Percentiles rank a stretch among this genome's conserved stretches.
These are phyloP conservation scores for Pigoraptor vietnamica DNA, from an alignment of 78 protist genomes.

Conservation along the genomic window DNA sequence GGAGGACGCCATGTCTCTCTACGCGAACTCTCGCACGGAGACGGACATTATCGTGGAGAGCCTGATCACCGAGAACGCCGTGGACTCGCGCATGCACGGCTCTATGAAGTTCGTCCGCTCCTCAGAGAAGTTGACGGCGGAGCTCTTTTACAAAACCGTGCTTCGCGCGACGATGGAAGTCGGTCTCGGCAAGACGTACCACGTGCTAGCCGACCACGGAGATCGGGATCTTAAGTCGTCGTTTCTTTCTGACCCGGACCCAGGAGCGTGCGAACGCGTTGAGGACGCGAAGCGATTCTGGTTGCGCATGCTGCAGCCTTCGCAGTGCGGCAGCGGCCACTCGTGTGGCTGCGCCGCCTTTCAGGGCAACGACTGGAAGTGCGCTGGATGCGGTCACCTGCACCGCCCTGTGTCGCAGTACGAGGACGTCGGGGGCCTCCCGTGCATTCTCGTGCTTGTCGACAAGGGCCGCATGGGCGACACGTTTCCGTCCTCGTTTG, in stretches of 20 bases:
- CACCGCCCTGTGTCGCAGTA: background rate
- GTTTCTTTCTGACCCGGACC: background rate
- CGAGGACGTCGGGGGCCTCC: conserved; percentile 19
- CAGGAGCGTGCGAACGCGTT: background rate
- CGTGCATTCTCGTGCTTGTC: conserved; percentile 14
- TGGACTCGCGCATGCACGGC: background rate
- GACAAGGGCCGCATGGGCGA: conserved; percentile 44
- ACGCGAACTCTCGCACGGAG: background rate
- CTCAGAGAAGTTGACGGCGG: background rate
- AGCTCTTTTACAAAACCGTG: background rate
- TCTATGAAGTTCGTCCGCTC: background rate
- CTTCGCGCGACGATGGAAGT: background rate
- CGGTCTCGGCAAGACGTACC: background rate
- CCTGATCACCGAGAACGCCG: background rate
- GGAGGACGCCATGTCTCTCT: background rate
- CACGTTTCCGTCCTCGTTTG: conserved; percentile 34
- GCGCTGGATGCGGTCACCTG: background rate
- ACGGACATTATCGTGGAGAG: background rate
- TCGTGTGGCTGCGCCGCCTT: background rate
- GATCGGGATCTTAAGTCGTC: background rate
- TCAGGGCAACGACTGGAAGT: background rate
- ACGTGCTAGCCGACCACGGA: background rate
- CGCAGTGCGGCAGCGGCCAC: background rate
- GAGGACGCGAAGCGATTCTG: background rate
- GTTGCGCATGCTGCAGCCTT: background rate